phyloP scores from a whole-genome alignment of 495 filamentous ascomycete species.

The Penicillium riverlandense region DNA sequence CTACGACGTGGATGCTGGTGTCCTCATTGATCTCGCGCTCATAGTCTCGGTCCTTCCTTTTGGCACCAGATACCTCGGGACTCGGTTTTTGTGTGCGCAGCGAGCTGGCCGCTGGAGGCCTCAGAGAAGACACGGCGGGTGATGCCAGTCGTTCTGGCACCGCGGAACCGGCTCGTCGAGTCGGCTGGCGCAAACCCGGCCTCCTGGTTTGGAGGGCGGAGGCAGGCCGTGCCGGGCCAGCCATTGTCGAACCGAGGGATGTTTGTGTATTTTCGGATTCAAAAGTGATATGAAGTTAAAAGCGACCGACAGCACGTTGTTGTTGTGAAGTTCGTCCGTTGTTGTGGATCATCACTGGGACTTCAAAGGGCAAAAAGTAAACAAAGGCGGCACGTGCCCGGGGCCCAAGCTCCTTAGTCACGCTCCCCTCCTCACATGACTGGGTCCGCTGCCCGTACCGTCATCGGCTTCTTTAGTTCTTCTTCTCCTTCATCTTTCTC shows the following conservation, averaged over 20 bases:
- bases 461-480: conserved; percentile 9
- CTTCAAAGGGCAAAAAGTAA: conserved; percentile 35
- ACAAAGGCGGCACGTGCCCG: conserved; percentile 27
- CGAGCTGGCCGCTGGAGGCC: conserved; percentile 39
- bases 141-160: conserved; percentile 45
- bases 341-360: neutral
- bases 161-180: conserved; percentile 26
- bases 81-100: conserved; percentile 33
- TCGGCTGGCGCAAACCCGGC: conserved; percentile 49
- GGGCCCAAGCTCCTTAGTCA: conserved; percentile 10
- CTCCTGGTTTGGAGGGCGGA: conserved; percentile 45
- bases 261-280: neutral
- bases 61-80: conserved; percentile 36
- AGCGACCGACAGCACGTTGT: no score
- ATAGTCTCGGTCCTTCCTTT: conserved; percentile 78
- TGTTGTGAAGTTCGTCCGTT: no score
- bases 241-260: conserved; percentile 31
- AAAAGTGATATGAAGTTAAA: no score
- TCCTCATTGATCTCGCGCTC: conserved; percentile 67
- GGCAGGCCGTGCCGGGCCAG: conserved; percentile 46
- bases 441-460: conserved; percentile 4
- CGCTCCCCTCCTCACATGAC: conserved; percentile 29
- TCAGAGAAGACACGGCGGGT: conserved; percentile 51
- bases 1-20: conserved; percentile 96
- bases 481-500: neutral